Evolutionary conservation across 768 basidiomycete species (phyloP).

Genomic region (Tulasnella sp.): DNA sequence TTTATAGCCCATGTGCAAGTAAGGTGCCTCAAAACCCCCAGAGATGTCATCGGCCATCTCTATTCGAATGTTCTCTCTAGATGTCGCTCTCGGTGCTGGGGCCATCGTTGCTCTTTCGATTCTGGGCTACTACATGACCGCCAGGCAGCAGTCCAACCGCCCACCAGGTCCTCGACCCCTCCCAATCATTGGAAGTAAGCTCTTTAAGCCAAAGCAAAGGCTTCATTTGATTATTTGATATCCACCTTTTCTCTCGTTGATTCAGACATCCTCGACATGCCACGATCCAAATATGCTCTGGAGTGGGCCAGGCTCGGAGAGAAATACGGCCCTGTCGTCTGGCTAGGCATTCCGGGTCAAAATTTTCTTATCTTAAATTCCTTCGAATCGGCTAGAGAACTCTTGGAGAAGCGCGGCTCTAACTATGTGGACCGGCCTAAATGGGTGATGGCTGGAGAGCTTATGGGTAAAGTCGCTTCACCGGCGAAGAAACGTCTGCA

Average conservation of each 20-base stretch:
- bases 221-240: not conserved
- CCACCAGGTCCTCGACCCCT: not conserved
- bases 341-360: slow-evolving; percentile 30
- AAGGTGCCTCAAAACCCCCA: not conserved
- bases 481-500: not conserved
- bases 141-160: not conserved
- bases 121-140: not conserved
- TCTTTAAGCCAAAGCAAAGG: not conserved
- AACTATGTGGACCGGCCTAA: slow-evolving; percentile 36
- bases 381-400: slow-evolving; percentile 31
- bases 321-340: slow-evolving; percentile 29
- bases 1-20: too few species aligned
- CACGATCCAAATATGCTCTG: not conserved
- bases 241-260: not conserved
- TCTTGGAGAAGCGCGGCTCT: slow-evolving; percentile 36
- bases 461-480: not conserved
- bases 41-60: not conserved
- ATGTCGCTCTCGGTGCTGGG: not conserved
- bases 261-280: slow-evolving; percentile 39
- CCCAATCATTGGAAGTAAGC: not conserved
- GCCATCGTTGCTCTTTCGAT: not conserved
- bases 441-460: not conserved
- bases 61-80: not conserved
- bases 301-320: slow-evolving; percentile 10
- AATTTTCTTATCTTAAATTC: slow-evolving; percentile 32